Percentiles rank a stretch among this genome's conserved stretches.
Evolutionary conservation across 2,329 filamentous ascomycete species (phyloP).

Genomic region (Trichoderma endophyticum): DNA sequence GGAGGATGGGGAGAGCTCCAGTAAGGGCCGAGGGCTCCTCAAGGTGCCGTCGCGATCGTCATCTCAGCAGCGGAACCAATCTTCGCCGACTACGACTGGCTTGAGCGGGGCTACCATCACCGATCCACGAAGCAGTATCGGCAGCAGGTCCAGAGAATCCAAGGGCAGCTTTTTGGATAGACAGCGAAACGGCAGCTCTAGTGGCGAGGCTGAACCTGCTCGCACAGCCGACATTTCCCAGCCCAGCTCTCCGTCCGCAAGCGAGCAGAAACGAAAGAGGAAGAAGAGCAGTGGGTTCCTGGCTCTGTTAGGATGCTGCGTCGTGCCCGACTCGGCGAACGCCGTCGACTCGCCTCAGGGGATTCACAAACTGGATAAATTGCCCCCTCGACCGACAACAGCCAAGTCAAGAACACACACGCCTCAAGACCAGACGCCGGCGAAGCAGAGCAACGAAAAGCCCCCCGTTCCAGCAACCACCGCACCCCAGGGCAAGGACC

Average conservation of each 20-base stretch:
- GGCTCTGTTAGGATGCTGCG: slow-evolving; percentile 65
- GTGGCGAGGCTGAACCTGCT: slow-evolving; percentile 50
- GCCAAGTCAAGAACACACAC: slow-evolving; percentile 53
- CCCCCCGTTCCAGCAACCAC: slow-evolving; percentile 37
- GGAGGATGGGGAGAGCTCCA: slow-evolving; percentile 42
- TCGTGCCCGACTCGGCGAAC: slow-evolving; percentile 58
- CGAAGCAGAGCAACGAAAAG: slow-evolving; percentile 48
- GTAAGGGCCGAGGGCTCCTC: slow-evolving; percentile 52
- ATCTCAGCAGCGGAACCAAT: slow-evolving; percentile 56
- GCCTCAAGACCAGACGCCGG: slow-evolving; percentile 47
- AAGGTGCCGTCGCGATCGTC: slow-evolving; percentile 61
- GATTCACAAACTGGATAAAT: slow-evolving; percentile 56
- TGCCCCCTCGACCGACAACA: slow-evolving; percentile 53
- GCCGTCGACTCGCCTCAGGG: slow-evolving; percentile 52
- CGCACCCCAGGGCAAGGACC: slow-evolving; percentile 40
- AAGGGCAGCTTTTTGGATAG: slow-evolving; percentile 61
- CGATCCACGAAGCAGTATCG: slow-evolving; percentile 60
- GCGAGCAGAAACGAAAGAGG: slow-evolving; percentile 53
- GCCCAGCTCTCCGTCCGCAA: slow-evolving; percentile 49
- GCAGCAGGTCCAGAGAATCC: slow-evolving; percentile 62
- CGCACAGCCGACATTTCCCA: slow-evolving; percentile 49
- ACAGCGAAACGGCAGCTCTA: slow-evolving; percentile 63
- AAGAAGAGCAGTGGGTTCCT: slow-evolving; percentile 55
- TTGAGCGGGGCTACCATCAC: slow-evolving; percentile 58
- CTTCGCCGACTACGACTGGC: slow-evolving; percentile 57